These are phyloP conservation scores for Fusarium austroafricanum DNA, from an alignment of 2,329 filamentous ascomycete species.

Conservation along the genomic window DNA sequence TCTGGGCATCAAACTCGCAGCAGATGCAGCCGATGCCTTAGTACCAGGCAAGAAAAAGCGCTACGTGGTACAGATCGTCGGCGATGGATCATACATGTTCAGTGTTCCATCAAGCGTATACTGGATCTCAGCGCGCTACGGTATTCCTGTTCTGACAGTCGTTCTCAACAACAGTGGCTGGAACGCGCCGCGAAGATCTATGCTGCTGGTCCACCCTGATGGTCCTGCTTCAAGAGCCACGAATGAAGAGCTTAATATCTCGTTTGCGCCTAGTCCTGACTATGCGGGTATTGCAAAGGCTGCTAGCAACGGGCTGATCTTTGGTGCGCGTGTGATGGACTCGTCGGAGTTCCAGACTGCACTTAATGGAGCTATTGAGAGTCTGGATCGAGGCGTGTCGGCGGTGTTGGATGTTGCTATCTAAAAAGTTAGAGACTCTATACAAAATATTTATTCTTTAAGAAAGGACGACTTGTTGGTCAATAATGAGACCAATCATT, in stretches of 20 bases:
- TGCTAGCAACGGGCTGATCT: background rate
- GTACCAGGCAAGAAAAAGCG: background rate
- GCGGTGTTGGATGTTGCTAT: conserved; percentile 17
- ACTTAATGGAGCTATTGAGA: background rate
- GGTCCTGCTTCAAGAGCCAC: conserved; percentile 9
- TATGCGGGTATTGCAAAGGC: conserved; percentile 18
- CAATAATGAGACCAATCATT: too few relatives aligned
- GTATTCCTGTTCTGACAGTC: conserved; percentile 8
- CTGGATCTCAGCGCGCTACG: conserved; percentile 24
- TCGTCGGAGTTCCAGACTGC: background rate
- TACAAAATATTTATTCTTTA: too few relatives aligned
- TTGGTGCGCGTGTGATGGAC: background rate
- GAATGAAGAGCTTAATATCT: conserved; percentile 19
- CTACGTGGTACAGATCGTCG: conserved; percentile 16
- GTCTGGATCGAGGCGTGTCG: conserved; percentile 3
- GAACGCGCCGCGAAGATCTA: conserved; percentile 9
- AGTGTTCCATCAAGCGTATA: conserved; percentile 18
- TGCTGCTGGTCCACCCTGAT: conserved; percentile 8
- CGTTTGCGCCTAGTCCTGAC: conserved; percentile 8
- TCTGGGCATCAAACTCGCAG: conserved; percentile 8
- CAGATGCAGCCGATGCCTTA: conserved; percentile 1
- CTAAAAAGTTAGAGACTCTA: background rate
- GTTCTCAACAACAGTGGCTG: conserved; percentile 25
- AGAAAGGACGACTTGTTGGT: too few relatives aligned
- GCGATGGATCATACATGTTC: conserved; percentile 31